A percentile compares a stretch with the other conserved stretches of the same genome.
These are phyloP conservation scores for Pythium vanterpoolii DNA, from an alignment of 352 stramenopile genomes.

Conservation along the genomic window DNA sequence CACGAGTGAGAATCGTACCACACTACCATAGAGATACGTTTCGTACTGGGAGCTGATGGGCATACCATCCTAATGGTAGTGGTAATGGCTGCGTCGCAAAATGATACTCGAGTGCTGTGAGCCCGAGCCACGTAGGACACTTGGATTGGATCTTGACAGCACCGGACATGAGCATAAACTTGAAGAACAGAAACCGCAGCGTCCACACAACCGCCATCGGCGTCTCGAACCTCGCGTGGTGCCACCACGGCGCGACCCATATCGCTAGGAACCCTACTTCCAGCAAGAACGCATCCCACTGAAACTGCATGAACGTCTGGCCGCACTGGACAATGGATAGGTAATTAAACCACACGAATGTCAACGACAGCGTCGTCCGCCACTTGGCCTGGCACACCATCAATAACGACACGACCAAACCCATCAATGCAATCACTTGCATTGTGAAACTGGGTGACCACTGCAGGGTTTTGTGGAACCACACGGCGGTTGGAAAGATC, in stretches of 20 bases:
- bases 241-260: slow-evolving; percentile 43
- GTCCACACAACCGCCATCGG: slow-evolving; percentile 43
- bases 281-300: slow-evolving; percentile 92
- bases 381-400: slow-evolving; percentile 27
- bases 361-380: slow-evolving; percentile 32
- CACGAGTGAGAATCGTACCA: slow-evolving; percentile 29
- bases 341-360: slow-evolving; percentile 57
- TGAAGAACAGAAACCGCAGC: slow-evolving; percentile 90
- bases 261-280: slow-evolving; percentile 80
- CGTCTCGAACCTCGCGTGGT: slow-evolving; percentile 26
- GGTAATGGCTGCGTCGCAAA: slow-evolving; percentile 88
- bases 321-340: slow-evolving; percentile 76
- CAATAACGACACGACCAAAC: slow-evolving; percentile 30
- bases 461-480: slow-evolving; percentile 41
- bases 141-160: slow-evolving; percentile 89
- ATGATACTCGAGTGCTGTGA: slow-evolving; percentile 91
- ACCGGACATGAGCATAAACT: slow-evolving; percentile 93
- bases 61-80: slow-evolving; percentile 81
- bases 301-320: slow-evolving; percentile 89
- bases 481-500: slow-evolving; percentile 52
- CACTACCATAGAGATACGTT: slow-evolving; percentile 26
- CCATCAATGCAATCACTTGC: slow-evolving; percentile 41
- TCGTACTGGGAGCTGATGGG: slow-evolving; percentile 69
- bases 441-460: slow-evolving; percentile 48
- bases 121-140: slow-evolving; percentile 88